phyloP scores from a whole-genome alignment of 2,329 filamentous ascomycete species.

The Penicillium olsonii region DNA sequence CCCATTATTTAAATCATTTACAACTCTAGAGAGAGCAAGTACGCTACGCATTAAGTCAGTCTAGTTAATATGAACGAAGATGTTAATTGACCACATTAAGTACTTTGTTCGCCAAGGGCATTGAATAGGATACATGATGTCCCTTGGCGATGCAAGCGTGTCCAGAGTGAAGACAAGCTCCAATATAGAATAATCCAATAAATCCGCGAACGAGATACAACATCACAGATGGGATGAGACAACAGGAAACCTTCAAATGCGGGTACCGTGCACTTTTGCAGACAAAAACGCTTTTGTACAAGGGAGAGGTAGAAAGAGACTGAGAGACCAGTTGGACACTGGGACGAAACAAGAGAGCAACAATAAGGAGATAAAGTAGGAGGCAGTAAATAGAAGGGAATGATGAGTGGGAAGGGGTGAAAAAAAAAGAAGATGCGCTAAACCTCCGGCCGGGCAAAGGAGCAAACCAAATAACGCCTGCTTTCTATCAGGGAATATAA shows the following conservation, averaged over 20 bases:
- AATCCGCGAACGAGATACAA: slow-evolving; percentile 14
- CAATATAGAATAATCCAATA: slow-evolving; percentile 13
- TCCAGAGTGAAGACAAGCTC: slow-evolving; percentile 10
- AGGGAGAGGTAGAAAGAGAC: slow-evolving; percentile 12
- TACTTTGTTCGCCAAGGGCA: slow-evolving; percentile 26
- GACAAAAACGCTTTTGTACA: slow-evolving; percentile 38
- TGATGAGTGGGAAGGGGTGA: slow-evolving; percentile 10
- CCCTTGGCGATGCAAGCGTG: slow-evolving; percentile 12
- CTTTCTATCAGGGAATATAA: slow-evolving; percentile 43
- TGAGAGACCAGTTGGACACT: slow-evolving; percentile 1
- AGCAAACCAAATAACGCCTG: slow-evolving; percentile 39
- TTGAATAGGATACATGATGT: slow-evolving; percentile 31
- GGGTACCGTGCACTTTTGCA: slow-evolving; percentile 16
- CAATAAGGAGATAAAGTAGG: neutral
- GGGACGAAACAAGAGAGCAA: slow-evolving; percentile 20
- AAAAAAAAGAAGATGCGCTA: slow-evolving; percentile 28
- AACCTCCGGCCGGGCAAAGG: slow-evolving; percentile 31
- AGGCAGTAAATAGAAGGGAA: slow-evolving; percentile 9
- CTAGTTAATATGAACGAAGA: neutral
- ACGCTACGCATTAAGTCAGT: too few relatives aligned
- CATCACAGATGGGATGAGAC: slow-evolving; percentile 15
- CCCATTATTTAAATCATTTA: neutral
- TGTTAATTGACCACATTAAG: slow-evolving; percentile 20
- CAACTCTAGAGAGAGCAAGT: too few relatives aligned
- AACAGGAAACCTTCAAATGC: slow-evolving; percentile 14